Base-by-base conservation (phyloP, 192 early-diverging fungal genomes). In the Linnemannia hyalina region DNA sequence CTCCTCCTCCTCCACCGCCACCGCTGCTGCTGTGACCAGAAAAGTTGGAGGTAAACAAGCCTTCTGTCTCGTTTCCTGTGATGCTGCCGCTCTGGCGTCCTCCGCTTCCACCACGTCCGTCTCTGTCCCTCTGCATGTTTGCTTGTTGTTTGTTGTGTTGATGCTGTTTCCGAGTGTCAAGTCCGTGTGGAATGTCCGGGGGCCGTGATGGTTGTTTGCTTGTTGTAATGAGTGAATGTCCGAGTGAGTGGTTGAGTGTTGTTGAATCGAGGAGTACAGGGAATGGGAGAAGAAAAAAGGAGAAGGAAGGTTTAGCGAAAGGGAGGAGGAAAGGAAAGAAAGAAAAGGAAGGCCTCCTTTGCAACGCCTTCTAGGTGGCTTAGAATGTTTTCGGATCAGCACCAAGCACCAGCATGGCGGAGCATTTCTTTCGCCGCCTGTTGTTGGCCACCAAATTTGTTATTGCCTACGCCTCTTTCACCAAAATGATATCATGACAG, bases 341-440 rank as follows among this genome's bases (percentile, higher is more conserved):
- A 13, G 15, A 13, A 13, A 65, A 65, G 32, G 32, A 35, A 35
- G 29, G 60, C 60, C 20, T 16, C 20, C 49, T 52, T 57, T 9
- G 55, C 29, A 32, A 13, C 60, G 13, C 60, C 29, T 65, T 26
- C 11, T 9, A 52, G 0, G 60, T 65, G 60, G 60, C 60, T 65
- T 65, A 65, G 60, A 52, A 65, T 65, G 60, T 65, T 65, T 65
- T 65, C 60, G 11, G 60, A 65, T 65, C 60, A 29, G 29, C 55
- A 26, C 29, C 60, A 65, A 29, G 29, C n/a, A 11, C 29, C 60
- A 65, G 26, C 29, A 65, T 3, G 60, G 60, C n/a, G 26, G 60
- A 65, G 60, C 60, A 63, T 3, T 63, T 63, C 15, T 18, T 18
- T 22, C 5, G 18, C 49, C 49, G 3, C 49, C 32, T 40, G 38